Conservation (phyloP, 2,329 filamentous ascomycete genomes). For the Meredithiella fracta region DNA sequence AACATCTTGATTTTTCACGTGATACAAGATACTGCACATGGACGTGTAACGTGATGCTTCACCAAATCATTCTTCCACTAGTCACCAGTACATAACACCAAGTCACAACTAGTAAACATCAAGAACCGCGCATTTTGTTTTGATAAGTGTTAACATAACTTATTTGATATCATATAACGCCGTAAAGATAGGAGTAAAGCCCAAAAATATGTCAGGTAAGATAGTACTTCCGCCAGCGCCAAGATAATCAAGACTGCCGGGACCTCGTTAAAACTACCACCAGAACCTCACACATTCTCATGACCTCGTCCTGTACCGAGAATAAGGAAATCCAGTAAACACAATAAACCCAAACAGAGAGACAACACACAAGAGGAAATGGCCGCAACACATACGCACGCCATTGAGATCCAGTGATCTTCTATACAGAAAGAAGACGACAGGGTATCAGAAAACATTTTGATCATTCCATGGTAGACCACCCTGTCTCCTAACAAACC, state of each 20-base stretch:
- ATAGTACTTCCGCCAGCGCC: not conserved
- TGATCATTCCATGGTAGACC: no score
- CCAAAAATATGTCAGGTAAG: not conserved
- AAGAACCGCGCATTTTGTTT: not conserved
- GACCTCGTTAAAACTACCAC: not conserved
- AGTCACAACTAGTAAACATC: not conserved
- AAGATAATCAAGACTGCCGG: not conserved
- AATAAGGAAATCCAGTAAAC: not conserved
- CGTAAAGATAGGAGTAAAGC: not conserved
- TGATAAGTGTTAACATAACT: not conserved
- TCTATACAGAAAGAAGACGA: slow-evolving; percentile 9
- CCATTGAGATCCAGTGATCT: not conserved
- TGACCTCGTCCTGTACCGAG: not conserved
- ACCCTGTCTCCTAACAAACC: no score
- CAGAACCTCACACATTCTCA: not conserved
- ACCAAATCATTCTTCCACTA: no score
- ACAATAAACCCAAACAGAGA: not conserved
- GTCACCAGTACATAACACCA: no score
- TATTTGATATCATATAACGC: not conserved
- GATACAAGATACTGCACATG: no score
- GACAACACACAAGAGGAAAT: not conserved
- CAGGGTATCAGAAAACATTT: no score
- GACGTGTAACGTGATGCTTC: no score
- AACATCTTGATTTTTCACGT: no score
- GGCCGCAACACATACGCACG: no score